Conservation (phyloP, 1,139 yeast genomes). For the Taiozyma sp. region DNA sequence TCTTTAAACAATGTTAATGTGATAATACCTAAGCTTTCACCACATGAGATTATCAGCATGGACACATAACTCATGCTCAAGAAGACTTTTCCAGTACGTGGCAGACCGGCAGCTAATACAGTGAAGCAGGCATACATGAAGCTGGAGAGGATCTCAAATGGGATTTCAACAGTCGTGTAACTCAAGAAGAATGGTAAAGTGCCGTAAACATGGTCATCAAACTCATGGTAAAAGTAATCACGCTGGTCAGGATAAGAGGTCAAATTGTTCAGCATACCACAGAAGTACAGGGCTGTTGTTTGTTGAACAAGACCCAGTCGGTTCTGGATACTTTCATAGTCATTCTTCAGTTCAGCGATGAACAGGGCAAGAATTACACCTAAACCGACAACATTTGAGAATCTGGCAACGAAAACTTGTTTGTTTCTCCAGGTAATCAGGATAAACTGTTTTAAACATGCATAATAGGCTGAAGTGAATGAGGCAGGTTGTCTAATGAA, state of each 20-base stretch:
- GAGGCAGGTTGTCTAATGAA: slow-evolving; percentile 26
- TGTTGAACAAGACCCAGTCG: slow-evolving; percentile 76
- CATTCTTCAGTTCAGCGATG: slow-evolving; percentile 62
- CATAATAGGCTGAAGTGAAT: slow-evolving; percentile 29
- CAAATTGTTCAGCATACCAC: slow-evolving; percentile 75
- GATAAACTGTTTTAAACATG: slow-evolving; percentile 18
- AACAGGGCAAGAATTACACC: slow-evolving; percentile 63
- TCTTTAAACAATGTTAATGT: slow-evolving; percentile 69
- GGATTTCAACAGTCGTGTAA: slow-evolving; percentile 64
- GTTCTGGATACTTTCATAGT: slow-evolving; percentile 54
- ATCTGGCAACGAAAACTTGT: slow-evolving; percentile 59
- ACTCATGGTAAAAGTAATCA: slow-evolving; percentile 74
- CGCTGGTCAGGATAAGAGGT: slow-evolving; percentile 73
- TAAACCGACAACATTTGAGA: slow-evolving; percentile 60
- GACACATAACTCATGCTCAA: slow-evolving; percentile 57
- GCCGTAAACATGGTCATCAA: slow-evolving; percentile 68
- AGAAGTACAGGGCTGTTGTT: slow-evolving; percentile 64
- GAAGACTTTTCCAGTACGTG: slow-evolving; percentile 61
- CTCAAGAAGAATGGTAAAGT: slow-evolving; percentile 60
- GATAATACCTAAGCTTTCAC: slow-evolving; percentile 78
- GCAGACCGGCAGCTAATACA: slow-evolving; percentile 68
- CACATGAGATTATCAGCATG: slow-evolving; percentile 60
- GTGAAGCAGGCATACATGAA: slow-evolving; percentile 54
- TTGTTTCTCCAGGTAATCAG: slow-evolving; percentile 31
- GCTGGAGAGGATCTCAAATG: slow-evolving; percentile 61